These are phyloP conservation scores for Fusarium sp. DNA, from an alignment of 2,329 filamentous ascomycete species.

Conservation along the genomic window DNA sequence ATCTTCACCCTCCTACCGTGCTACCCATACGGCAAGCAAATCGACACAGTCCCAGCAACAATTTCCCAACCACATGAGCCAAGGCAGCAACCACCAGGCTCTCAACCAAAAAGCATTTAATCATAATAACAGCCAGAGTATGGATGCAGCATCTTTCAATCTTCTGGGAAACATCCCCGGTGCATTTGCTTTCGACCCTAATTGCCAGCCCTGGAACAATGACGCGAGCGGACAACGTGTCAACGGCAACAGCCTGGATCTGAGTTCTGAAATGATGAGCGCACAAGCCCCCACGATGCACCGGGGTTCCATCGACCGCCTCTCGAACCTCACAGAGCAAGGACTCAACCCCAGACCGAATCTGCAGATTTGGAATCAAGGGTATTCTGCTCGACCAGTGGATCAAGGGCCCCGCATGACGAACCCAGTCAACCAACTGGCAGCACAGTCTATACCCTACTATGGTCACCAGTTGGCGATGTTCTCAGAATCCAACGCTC, in stretches of 20 bases:
- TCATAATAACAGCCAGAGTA: conserved; percentile 47
- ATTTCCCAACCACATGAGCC: conserved; percentile 53
- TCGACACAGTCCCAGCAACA: conserved; percentile 58
- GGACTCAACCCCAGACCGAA: conserved; percentile 40
- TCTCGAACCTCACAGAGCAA: conserved; percentile 46
- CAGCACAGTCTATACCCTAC: conserved; percentile 44
- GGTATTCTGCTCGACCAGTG: conserved; percentile 48
- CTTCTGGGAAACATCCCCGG: conserved; percentile 34
- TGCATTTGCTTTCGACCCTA: conserved; percentile 58
- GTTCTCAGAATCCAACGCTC: conserved; percentile 43
- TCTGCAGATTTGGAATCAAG: conserved; percentile 48
- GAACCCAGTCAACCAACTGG: conserved; percentile 35
- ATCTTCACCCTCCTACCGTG: conserved; percentile 1
- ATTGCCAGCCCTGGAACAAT: conserved; percentile 56
- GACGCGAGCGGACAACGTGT: conserved; percentile 41
- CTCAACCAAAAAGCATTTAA: conserved; percentile 38
- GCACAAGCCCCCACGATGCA: conserved; percentile 44
- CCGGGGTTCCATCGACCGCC: conserved; percentile 52
- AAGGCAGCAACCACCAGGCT: conserved; percentile 50
- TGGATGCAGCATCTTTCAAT: conserved; percentile 41
- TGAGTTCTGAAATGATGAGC: conserved; percentile 45
- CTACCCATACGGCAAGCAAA: conserved; percentile 53
- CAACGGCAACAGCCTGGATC: conserved; percentile 30
- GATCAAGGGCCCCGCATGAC: conserved; percentile 52
- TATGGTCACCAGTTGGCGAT: conserved; percentile 46